A percentile compares a stretch with the other conserved stretches of the same genome.
phyloP scores from a whole-genome alignment of 345 rosid genomes.

The Populus alba region DNA sequence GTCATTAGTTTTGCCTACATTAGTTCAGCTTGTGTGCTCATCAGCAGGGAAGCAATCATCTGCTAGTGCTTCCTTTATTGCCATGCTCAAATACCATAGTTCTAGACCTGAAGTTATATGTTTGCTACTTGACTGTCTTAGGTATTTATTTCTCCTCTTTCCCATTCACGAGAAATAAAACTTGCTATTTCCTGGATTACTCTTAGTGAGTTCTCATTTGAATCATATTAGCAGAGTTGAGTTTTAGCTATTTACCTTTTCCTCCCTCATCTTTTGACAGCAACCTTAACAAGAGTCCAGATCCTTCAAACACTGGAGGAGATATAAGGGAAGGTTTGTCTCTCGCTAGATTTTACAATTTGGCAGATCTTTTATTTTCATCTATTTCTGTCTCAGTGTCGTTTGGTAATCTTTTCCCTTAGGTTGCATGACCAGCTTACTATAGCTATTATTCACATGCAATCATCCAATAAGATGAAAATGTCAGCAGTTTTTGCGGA shows the following conservation, averaged over 20 bases:
- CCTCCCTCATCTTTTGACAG: slow-evolving; percentile 31
- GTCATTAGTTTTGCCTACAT: slow-evolving; percentile 54
- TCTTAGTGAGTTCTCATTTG: background rate
- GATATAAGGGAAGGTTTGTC: slow-evolving; percentile 41
- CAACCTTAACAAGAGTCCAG: slow-evolving; percentile 45
- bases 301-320: slow-evolving; percentile 29
- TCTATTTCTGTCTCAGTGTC: background rate
- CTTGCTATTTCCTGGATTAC: background rate
- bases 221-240: background rate
- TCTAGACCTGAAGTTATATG: slow-evolving; percentile 63
- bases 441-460: background rate
- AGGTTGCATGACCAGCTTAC: background rate
- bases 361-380: background rate
- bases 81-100: slow-evolving; percentile 56
- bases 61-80: slow-evolving; percentile 52
- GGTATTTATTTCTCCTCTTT: slow-evolving; percentile 41
- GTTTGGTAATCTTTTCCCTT: background rate
- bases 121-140: slow-evolving; percentile 70
- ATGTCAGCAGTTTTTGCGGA: background rate
- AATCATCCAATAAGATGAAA: background rate
- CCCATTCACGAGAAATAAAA: background rate
- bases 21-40: slow-evolving; percentile 54
- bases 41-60: slow-evolving; percentile 39
- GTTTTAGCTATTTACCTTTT: slow-evolving; percentile 7
- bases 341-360: slow-evolving; percentile 14